These are phyloP conservation scores for Wickerhamiella bombiphila DNA, from an alignment of 805 yeast species.

Conservation along the genomic window DNA sequence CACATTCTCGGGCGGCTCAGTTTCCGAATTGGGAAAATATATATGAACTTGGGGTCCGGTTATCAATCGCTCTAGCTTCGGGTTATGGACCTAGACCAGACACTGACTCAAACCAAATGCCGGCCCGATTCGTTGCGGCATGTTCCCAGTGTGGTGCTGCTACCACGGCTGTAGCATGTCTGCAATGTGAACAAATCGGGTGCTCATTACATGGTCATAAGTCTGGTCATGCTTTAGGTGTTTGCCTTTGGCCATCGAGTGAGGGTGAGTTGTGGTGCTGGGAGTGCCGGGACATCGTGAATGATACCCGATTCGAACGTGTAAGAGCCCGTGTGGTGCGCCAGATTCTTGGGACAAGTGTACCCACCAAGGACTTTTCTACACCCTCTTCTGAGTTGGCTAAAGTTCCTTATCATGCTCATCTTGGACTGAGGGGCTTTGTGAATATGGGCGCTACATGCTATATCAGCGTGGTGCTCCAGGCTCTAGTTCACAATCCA, in stretches of 20 bases:
- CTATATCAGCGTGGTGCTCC: constrained; percentile 87
- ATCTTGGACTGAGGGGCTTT: constrained; percentile 75
- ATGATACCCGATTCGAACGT: constrained; percentile 44
- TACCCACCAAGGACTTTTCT: neutral
- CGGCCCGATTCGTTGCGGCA: neutral
- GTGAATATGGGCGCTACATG: constrained; percentile 95
- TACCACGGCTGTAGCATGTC: constrained; percentile 7
- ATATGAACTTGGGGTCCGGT: constrained; percentile 1
- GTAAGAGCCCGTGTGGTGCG: constrained; percentile 25
- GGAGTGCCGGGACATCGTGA: constrained; percentile 58
- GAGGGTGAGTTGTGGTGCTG: constrained; percentile 50
- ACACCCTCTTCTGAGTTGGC: neutral
- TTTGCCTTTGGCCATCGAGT: constrained; percentile 49
- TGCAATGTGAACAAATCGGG: constrained; percentile 15
- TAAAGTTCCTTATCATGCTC: constrained; percentile 37
- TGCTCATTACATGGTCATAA: constrained; percentile 14
- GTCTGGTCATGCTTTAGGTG: constrained; percentile 38
- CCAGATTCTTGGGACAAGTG: constrained; percentile 1
- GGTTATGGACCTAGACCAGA: neutral
- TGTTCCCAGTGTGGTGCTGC: neutral
- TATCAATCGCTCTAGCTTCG: neutral
- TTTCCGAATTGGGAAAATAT: neutral
- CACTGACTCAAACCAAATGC: too few species aligned
- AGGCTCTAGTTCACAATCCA: constrained; percentile 83
- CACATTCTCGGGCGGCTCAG: neutral